Evolutionary conservation across 257 asterid genomes (phyloP), one percentile per base, ranked within the genome.

Genomic region (Solanum microdontum): DNA sequence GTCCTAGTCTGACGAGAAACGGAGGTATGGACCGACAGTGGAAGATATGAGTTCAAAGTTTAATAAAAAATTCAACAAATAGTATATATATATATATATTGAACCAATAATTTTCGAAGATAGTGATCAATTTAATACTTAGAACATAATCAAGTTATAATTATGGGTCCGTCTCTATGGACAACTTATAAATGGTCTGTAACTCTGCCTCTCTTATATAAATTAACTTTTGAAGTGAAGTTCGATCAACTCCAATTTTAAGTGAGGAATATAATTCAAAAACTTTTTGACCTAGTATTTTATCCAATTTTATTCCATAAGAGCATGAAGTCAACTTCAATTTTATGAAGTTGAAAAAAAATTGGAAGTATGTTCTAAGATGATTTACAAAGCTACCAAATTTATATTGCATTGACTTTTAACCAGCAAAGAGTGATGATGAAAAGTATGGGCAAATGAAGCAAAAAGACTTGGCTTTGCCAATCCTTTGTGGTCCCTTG

Each of bases 401-500:
- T 24, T 62, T 30, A 28, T 28, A 69, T 30, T 24, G 11, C 79
- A 8, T 39, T 66, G 82, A 66, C 82, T 60, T 84, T 66, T 80
- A 79, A 28, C 69, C 69, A 45, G 68, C 19, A 84, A 84, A 70
- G 75, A 33, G 70, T 60, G 40, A 34, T 51, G 88, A 86, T 86
- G 70, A 64, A 73, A 72, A 40, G 83, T 86, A 74, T 73, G 88
- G 84, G 37, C 84, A 30, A 40, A 1, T 45, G 37, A 45, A 70
- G 40, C 73, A 70, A 51, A 51, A 28, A 17, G 26, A 45, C 68
- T 45, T 80, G 40, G 40, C 68, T 45, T 80, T 80, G 28, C 26
- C 84, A 80, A 80, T 80, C 40, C 40, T 80, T 88, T 23, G 88
- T 89, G 92, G 93, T 89, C 92, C 95, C 91, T 64, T 87, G 58